A percentile compares a stretch with the other conserved stretches of the same genome.
These are phyloP conservation scores for Pseudozyma tsukubaensis DNA, from an alignment of 1,284 basidiomycete species.

Conservation along the genomic window DNA sequence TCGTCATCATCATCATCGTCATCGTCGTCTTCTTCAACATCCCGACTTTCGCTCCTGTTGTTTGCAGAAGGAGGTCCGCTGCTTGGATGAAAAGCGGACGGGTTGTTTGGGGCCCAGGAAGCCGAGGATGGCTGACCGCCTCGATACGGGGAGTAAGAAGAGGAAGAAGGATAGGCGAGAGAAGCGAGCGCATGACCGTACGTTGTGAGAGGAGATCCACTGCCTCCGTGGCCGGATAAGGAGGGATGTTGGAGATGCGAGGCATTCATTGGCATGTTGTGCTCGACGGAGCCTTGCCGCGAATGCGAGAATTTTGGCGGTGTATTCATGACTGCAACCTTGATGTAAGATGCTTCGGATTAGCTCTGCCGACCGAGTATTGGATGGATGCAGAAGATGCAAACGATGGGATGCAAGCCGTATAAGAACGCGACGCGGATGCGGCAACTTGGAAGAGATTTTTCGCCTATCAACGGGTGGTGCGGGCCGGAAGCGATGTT, in stretches of 20 bases:
- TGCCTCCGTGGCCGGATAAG: conserved; percentile 20
- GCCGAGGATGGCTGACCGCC: conserved; percentile 16
- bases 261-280: conserved; percentile 19
- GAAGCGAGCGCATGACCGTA: conserved; percentile 51
- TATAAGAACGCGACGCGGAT: too few species aligned
- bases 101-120: conserved; percentile 37
- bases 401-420: too few species aligned
- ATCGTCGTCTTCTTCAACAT: conserved; percentile 26
- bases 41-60: conserved; percentile 33
- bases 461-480: too few species aligned
- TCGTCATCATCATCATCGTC: conserved; percentile 40
- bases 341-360: too few species aligned
- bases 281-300: conserved; percentile 51
- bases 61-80: conserved; percentile 26
- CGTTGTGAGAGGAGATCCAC: conserved; percentile 38
- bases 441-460: too few species aligned
- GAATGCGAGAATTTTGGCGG: conserved; percentile 51
- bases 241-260: conserved; percentile 47
- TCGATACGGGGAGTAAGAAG: conserved; percentile 42
- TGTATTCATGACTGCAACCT: conserved; percentile 36
- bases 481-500: too few species aligned
- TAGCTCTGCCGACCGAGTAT: too few species aligned
- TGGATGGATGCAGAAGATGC: neutral
- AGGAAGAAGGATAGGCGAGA: conserved; percentile 45
- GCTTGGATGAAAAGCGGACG: conserved; percentile 26